Base-by-base conservation (phyloP, 2,329 filamentous ascomycete species). In the Aureobasidium mangrovei region DNA sequence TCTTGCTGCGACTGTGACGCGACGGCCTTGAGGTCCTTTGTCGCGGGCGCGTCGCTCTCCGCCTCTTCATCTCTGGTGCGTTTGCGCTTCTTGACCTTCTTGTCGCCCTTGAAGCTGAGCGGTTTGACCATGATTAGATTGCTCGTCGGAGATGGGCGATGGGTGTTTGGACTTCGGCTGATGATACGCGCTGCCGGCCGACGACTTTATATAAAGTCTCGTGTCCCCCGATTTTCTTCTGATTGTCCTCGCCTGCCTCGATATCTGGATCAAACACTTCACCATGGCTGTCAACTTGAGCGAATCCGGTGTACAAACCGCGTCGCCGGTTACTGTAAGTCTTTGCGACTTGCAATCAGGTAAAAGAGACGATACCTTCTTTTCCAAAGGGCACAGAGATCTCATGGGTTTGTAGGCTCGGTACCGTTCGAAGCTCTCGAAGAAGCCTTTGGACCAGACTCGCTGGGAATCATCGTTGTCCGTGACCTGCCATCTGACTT, bases 81-180 rank as follows among this genome's bases (percentile, higher is more conserved):
- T 78, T 95, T 96, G 69, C 89, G 81, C 77, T 96, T 96, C 72
- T 93, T 95, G 57, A 81, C 74, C 74, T 93, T 93, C 72, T 94
- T 96, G 74, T 98, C 93, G 76, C 93, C 93, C 74, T 98, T 98
- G 78, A 98, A 98, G 46, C 83, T 78, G 56, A 98, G 80, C 45
- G 91, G 84, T 69, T 95, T 96, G 62, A 95, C 85, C 87, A 93
- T 93, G 58, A 60, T 72, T 32, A 41, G 41, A 28, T 26, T 33
- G 24, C 41, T 7, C 12, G 7, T 53, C 47, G 47, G 47, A 52
- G 10, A 8, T 52, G 38, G 33, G 40, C 41, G 40, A 53, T 7
- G 49, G 18, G n/a, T 31, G 51, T n/a, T 41, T 29, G 27, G 35
- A 46, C 33, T 42, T 54, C 43, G 51, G 51, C 33, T 54, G 32